phyloP scores from a whole-genome alignment of 805 yeast genomes.

The Candida caryicola region DNA sequence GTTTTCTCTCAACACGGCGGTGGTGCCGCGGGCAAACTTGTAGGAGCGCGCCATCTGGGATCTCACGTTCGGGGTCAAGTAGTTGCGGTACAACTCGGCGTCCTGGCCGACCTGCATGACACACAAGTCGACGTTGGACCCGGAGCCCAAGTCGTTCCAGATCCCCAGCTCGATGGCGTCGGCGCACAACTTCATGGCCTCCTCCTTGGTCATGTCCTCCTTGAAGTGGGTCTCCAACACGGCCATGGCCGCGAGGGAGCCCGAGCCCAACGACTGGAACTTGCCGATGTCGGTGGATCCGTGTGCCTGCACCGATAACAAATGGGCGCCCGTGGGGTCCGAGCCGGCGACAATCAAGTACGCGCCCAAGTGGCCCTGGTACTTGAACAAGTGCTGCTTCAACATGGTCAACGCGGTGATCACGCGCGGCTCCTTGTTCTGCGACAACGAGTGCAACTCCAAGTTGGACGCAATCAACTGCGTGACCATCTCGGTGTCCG shows the following conservation, averaged over 20 bases:
- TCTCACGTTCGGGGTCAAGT: slow-evolving; percentile 87
- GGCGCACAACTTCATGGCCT: slow-evolving; percentile 86
- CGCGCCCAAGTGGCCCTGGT: slow-evolving; percentile 97
- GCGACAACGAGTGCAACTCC: slow-evolving; percentile 83
- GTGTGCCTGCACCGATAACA: slow-evolving; percentile 93
- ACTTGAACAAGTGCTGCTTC: slow-evolving; percentile 93
- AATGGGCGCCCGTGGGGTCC: slow-evolving; percentile 93
- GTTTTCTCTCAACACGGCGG: slow-evolving; percentile 73
- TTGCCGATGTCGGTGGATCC: slow-evolving; percentile 97
- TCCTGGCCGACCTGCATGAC: slow-evolving; percentile 93
- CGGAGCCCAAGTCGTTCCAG: slow-evolving; percentile 98
- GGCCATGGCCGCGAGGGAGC: slow-evolving; percentile 98
- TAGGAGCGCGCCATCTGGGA: slow-evolving; percentile 78
- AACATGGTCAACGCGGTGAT: slow-evolving; percentile 88
- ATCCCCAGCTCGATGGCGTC: slow-evolving; percentile 97
- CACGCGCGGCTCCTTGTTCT: slow-evolving; percentile 87
- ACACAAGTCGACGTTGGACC: slow-evolving; percentile 96
- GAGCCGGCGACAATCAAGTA: slow-evolving; percentile 97
- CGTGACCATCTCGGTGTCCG: slow-evolving; percentile 97
- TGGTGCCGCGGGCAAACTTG: slow-evolving; percentile 90
- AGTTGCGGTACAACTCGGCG: slow-evolving; percentile 81
- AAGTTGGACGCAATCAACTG: slow-evolving; percentile 87
- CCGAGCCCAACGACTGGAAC: slow-evolving; percentile 91
- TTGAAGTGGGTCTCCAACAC: slow-evolving; percentile 88
- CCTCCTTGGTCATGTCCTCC: slow-evolving; percentile 73